Conservation (phyloP, 1,284 basidiomycete genomes). For the Ceratobasidium sp. region DNA sequence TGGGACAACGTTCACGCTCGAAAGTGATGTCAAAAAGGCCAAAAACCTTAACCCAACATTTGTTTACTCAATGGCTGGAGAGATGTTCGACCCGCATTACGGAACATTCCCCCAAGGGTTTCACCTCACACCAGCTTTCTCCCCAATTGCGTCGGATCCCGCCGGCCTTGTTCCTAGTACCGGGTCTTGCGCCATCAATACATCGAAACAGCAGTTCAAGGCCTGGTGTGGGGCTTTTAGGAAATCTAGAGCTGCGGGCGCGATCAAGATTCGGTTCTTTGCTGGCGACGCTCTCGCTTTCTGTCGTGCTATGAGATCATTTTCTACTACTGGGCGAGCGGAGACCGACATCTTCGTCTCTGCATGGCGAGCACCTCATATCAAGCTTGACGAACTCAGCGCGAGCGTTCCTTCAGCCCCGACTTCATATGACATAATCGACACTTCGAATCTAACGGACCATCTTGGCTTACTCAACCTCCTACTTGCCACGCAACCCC, state of each 20-base stretch:
- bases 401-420: not conserved
- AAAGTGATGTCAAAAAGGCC: not conserved
- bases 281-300: slow-evolving; percentile 22
- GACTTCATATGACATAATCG: slow-evolving; percentile 27
- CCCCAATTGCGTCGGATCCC: not conserved
- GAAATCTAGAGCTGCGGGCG: not conserved
- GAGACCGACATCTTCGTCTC: slow-evolving; percentile 1
- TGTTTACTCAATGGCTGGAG: slow-evolving; percentile 13
- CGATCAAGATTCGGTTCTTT: slow-evolving; percentile 17
- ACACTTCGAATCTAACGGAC: slow-evolving; percentile 31
- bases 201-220: slow-evolving; percentile 3
- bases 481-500: not conserved
- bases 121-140: slow-evolving; percentile 1
- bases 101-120: slow-evolving; percentile 27
- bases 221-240: slow-evolving; percentile 15
- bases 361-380: slow-evolving; percentile 8
- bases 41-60: slow-evolving; percentile 17
- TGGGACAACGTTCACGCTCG: not conserved
- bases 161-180: not conserved
- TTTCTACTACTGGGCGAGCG: not conserved
- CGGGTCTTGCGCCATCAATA: not conserved
- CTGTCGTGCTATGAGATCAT: slow-evolving; percentile 7
- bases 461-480: slow-evolving; percentile 27
- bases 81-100: slow-evolving; percentile 12
- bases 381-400: not conserved